Percentiles rank a stretch among this genome's conserved stretches.
These are phyloP conservation scores for Purpureocillium lavendulum DNA, from an alignment of 2,329 filamentous ascomycete species.

Conservation along the genomic window DNA sequence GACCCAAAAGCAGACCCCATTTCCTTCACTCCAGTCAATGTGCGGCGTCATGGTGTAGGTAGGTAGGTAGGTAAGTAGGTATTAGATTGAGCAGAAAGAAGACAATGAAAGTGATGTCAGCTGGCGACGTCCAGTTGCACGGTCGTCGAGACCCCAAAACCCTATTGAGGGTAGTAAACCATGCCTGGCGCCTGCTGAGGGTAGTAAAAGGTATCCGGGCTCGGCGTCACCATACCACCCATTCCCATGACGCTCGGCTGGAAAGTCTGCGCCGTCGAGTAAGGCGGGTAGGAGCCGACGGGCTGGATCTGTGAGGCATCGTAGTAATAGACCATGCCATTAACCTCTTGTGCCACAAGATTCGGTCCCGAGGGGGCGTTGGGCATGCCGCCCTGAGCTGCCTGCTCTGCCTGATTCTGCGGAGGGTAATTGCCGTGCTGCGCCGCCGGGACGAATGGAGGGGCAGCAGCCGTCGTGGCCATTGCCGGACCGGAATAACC, in stretches of 20 bases:
- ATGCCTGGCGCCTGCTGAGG: slow-evolving; percentile 46
- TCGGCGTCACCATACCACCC: slow-evolving; percentile 71
- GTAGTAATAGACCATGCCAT: slow-evolving; percentile 95
- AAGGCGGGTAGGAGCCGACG: slow-evolving; percentile 38
- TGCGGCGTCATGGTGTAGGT: slow-evolving; percentile 5
- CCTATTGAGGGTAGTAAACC: slow-evolving; percentile 55
- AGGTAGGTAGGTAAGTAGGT: slow-evolving; percentile 10
- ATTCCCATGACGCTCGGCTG: slow-evolving; percentile 55
- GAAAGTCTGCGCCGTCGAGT: slow-evolving; percentile 44
- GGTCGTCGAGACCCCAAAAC: slow-evolving; percentile 10
- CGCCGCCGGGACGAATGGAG: slow-evolving; percentile 48
- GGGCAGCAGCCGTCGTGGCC: slow-evolving; percentile 41
- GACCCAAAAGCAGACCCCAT: not conserved
- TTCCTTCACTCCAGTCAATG: slow-evolving; percentile 1
- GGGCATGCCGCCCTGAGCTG: slow-evolving; percentile 20
- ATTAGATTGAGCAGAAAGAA: slow-evolving; percentile 15
- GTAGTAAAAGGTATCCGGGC: slow-evolving; percentile 63
- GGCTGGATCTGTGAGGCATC: slow-evolving; percentile 65
- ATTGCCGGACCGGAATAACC: slow-evolving; percentile 38
- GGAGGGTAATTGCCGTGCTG: slow-evolving; percentile 39
- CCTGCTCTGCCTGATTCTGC: slow-evolving; percentile 29
- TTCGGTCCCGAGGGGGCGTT: slow-evolving; percentile 25
- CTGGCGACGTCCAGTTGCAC: too few species aligned
- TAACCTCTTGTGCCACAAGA: slow-evolving; percentile 74
- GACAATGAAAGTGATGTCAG: too few species aligned